Conservation (phyloP, 179 eudicot species). For the Beta lomatogona region DNA sequence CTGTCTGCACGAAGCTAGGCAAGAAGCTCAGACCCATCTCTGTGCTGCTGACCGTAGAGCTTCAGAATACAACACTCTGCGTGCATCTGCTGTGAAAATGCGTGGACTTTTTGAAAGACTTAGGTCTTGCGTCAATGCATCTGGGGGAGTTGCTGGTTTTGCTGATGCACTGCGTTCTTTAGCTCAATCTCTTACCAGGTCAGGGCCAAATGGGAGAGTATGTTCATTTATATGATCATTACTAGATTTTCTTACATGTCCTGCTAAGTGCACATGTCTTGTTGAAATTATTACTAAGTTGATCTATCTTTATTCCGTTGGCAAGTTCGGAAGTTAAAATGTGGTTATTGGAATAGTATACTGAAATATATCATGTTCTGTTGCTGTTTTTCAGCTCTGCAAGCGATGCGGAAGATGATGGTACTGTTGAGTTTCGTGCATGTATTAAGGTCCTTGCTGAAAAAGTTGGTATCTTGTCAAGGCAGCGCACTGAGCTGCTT, state of each 20-base stretch:
- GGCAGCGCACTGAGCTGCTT: conserved; percentile 79
- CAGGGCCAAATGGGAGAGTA: conserved; percentile 3
- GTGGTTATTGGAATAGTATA: not conserved
- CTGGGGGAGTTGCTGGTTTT: conserved; percentile 70
- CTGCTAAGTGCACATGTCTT: not conserved
- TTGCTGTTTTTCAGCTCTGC: conserved; percentile 49
- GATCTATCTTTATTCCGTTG: not conserved
- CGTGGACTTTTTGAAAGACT: conserved; percentile 84
- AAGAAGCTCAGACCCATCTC: conserved; percentile 96
- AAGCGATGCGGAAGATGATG: conserved; percentile 71
- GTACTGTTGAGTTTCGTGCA: conserved; percentile 69
- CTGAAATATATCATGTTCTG: not conserved
- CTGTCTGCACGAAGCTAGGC: conserved; percentile 92
- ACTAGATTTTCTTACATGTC: not conserved
- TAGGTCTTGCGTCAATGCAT: conserved; percentile 61
- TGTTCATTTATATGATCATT: not conserved
- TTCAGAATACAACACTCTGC: conserved; percentile 79
- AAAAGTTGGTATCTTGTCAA: conserved; percentile 72
- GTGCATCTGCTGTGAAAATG: conserved; percentile 88
- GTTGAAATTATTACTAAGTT: not conserved
- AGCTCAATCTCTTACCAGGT: conserved; percentile 88
- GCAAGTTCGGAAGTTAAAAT: not conserved
- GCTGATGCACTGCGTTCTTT: conserved; percentile 75
- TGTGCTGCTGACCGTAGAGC: conserved; percentile 97
- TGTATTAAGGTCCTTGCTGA: conserved; percentile 84